Evolutionary conservation across 2,329 filamentous ascomycete genomes (phyloP).

Genomic region (Aciculosporium take): DNA sequence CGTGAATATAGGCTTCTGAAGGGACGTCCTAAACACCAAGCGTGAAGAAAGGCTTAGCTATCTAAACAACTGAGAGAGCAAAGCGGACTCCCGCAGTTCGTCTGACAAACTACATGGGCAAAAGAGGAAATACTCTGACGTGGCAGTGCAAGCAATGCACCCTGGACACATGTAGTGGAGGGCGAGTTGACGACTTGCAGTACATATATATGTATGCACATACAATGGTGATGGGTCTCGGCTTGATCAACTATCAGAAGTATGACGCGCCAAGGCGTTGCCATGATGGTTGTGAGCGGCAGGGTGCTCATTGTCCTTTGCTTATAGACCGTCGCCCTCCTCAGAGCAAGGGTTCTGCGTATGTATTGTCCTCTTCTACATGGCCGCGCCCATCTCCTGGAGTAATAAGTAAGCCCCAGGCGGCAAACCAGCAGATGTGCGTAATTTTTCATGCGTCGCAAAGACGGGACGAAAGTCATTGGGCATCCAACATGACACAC

Average conservation of each 20-base stretch:
- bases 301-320: not conserved
- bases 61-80: not conserved
- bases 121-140: not conserved
- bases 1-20: not conserved
- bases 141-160: slow-evolving; percentile 1
- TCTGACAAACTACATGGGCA: not conserved
- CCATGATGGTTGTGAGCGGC: not conserved
- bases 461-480: not conserved
- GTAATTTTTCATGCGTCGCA: not conserved
- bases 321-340: no score
- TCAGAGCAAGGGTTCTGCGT: not conserved
- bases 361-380: no score
- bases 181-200: slow-evolving; percentile 1
- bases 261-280: not conserved
- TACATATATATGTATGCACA: not conserved
- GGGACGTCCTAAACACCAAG: not conserved
- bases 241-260: not conserved
- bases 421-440: not conserved
- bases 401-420: not conserved
- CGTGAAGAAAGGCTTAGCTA: not conserved
- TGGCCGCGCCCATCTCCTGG: not conserved
- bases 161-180: not conserved
- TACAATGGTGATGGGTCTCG: not conserved
- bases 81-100: no score
- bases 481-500: slow-evolving; percentile 1